Conservation (phyloP, 306 rosid species). For the Hylodesmum podocarpum region DNA sequence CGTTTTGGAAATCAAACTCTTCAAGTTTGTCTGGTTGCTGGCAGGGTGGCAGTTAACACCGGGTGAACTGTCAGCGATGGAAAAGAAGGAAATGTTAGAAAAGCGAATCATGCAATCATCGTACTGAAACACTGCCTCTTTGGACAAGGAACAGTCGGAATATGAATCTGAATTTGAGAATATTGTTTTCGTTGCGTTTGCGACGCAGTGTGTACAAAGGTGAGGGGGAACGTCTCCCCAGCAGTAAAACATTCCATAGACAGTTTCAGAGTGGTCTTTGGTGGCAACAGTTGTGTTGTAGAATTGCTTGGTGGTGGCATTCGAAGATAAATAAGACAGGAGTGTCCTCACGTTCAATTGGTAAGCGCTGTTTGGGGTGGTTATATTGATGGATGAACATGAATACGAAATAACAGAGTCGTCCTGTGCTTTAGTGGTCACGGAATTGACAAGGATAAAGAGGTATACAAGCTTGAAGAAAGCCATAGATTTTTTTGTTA, state of each 20-base stretch:
- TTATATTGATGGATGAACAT: not conserved
- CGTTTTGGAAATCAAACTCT: not conserved
- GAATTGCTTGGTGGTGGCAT: conserved; percentile 23
- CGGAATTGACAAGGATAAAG: not conserved
- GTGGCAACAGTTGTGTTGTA: conserved; percentile 15
- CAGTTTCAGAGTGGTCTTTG: not conserved
- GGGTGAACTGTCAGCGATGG: not conserved
- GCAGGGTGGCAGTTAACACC: not conserved
- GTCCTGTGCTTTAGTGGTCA: not conserved
- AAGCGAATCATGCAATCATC: not conserved
- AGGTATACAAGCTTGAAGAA: not conserved
- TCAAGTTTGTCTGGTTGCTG: not conserved
- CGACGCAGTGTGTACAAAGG: not conserved
- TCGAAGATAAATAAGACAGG: conserved; percentile 31
- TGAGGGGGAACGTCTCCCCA: not conserved
- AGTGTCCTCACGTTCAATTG: not conserved
- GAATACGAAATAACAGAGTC: too few species aligned
- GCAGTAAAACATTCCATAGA: not conserved
- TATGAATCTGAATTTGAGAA: not conserved
- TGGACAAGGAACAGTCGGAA: not conserved
- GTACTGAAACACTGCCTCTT: not conserved
- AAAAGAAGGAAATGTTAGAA: not conserved
- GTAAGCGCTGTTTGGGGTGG: conserved; percentile 26
- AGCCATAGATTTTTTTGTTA: too few species aligned
- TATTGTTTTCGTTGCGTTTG: not conserved